These are phyloP conservation scores for Populus hybrid DNA, from an alignment of 441 rosid species.

Conservation along the genomic window DNA sequence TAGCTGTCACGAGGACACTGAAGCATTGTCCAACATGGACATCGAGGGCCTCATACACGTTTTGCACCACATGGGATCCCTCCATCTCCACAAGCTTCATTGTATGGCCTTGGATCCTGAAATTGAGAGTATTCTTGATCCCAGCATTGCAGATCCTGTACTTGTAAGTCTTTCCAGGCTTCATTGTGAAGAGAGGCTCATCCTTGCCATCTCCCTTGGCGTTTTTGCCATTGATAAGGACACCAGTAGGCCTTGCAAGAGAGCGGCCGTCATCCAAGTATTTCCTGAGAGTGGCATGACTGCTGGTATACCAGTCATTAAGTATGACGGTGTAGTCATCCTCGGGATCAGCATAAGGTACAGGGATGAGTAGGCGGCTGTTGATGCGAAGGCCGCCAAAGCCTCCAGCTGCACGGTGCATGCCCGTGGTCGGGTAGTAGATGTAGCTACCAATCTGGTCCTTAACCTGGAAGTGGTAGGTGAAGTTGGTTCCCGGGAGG, in stretches of 20 bases:
- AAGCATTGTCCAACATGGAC: conserved; percentile 70
- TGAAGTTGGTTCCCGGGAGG: conserved; percentile 52
- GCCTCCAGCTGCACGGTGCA: conserved; percentile 60
- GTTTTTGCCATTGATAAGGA: conserved; percentile 56
- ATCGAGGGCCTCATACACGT: conserved; percentile 62
- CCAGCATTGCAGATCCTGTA: conserved; percentile 69
- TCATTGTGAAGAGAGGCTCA: conserved; percentile 60
- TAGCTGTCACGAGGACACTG: conserved; percentile 50
- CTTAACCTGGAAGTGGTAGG: conserved; percentile 67
- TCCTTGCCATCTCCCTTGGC: conserved; percentile 37
- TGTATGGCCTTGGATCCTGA: conserved; percentile 63
- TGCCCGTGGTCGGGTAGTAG: conserved; percentile 50
- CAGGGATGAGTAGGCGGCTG: conserved; percentile 63
- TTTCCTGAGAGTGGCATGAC: conserved; percentile 41
- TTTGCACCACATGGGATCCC: conserved; percentile 67
- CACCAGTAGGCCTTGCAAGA: conserved; percentile 47
- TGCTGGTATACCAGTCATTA: conserved; percentile 57
- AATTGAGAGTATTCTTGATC: conserved; percentile 51
- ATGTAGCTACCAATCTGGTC: conserved; percentile 82
- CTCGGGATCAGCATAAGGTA: conserved; percentile 62
- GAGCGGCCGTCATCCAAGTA: conserved; percentile 52
- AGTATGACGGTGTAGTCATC: conserved; percentile 54
- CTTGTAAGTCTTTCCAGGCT: conserved; percentile 61
- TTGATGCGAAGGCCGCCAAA: conserved; percentile 66
- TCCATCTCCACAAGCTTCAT: conserved; percentile 85